A percentile compares a stretch with the other conserved stretches of the same genome.
phyloP scores from a whole-genome alignment of 345 rosid species.

The Luvunga scandens region DNA sequence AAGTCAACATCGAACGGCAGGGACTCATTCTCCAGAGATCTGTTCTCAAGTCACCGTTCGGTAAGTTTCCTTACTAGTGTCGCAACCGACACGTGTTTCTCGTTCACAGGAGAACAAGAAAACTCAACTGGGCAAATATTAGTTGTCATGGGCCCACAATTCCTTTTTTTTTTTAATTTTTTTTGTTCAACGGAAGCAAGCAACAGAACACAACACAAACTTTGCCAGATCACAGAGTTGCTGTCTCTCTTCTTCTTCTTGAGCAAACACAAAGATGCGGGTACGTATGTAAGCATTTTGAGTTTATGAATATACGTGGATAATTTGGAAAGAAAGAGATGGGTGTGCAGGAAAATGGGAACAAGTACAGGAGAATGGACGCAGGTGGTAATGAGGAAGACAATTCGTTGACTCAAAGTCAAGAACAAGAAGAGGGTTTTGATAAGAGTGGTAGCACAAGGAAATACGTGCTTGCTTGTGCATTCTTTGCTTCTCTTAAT shows the following conservation, averaged over 20 bases:
- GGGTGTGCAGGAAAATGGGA: slow-evolving; percentile 25
- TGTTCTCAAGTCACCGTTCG: not conserved
- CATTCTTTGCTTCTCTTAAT: slow-evolving; percentile 64
- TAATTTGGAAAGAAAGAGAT: slow-evolving; percentile 1
- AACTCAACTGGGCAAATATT: not conserved
- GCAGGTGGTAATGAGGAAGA: slow-evolving; percentile 19
- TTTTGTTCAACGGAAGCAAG: not conserved
- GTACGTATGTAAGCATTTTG: not conserved
- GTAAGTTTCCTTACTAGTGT: not conserved
- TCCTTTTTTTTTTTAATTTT: too few relatives aligned
- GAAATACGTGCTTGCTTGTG: slow-evolving; percentile 46
- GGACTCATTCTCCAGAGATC: not conserved
- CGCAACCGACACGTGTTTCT: slow-evolving; percentile 1
- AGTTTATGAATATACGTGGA: not conserved
- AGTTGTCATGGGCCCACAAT: not conserved
- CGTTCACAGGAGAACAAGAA: not conserved
- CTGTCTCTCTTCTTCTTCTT: not conserved
- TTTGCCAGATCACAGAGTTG: not conserved
- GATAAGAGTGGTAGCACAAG: not conserved
- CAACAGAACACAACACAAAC: not conserved
- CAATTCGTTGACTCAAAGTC: not conserved
- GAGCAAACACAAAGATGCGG: not conserved
- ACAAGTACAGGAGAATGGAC: slow-evolving; percentile 27
- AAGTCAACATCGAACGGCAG: not conserved
- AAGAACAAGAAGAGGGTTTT: not conserved